phyloP scores from a whole-genome alignment of 2,329 filamentous ascomycete species.

The Alternaria alternata region DNA sequence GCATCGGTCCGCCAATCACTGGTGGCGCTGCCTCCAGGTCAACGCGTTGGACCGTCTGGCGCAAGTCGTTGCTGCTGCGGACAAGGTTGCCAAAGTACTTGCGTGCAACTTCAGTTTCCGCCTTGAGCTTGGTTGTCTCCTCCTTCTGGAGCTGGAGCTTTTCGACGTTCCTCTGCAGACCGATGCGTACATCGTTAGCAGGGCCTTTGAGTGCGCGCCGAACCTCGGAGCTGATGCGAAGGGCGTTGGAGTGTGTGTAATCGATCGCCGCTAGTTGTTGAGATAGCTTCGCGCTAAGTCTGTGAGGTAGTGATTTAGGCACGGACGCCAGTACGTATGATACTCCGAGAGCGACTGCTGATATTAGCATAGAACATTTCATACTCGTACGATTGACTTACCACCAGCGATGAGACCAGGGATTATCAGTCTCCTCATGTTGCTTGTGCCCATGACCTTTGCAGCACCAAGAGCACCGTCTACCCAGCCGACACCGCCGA shows the following conservation, averaged over 20 bases:
- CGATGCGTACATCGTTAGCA: conserved; percentile 83
- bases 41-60: conserved; percentile 58
- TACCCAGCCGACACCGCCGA: conserved; percentile 88
- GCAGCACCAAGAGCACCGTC: conserved; percentile 84
- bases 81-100: conserved; percentile 93
- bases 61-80: conserved; percentile 63
- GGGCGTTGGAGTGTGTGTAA: conserved; percentile 89
- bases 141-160: conserved; percentile 79
- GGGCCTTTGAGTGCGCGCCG: conserved; percentile 89
- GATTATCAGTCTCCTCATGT: conserved; percentile 79
- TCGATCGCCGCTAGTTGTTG: conserved; percentile 81
- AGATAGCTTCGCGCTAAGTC: conserved; percentile 84
- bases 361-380: conserved; percentile 14
- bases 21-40: conserved; percentile 62
- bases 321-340: conserved; percentile 88
- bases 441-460: conserved; percentile 82
- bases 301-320: conserved; percentile 85
- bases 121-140: conserved; percentile 81
- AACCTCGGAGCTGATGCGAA: conserved; percentile 83
- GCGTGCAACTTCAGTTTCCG: conserved; percentile 83
- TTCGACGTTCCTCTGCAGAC: conserved; percentile 85
- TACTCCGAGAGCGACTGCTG: conserved; percentile 73
- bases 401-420: conserved; percentile 81
- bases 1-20: conserved; percentile 44
- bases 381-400: conserved; percentile 59